Percentiles rank a stretch among this genome's conserved stretches.
Conservation (phyloP, 306 rosid genomes). For the Vicia faba region DNA sequence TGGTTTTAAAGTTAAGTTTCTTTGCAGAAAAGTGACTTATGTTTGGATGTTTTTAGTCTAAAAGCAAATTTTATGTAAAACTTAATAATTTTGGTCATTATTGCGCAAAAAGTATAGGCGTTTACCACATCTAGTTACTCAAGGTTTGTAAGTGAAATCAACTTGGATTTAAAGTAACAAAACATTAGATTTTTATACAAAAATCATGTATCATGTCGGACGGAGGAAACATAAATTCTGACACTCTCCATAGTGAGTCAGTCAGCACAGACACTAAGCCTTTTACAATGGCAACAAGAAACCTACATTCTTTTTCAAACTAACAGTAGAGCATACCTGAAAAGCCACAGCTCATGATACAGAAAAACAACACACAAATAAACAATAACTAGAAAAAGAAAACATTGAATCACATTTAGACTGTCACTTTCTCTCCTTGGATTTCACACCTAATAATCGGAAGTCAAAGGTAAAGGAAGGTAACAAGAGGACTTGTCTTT, state of each 20-base stretch:
- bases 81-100: not conserved
- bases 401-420: not conserved
- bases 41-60: not conserved
- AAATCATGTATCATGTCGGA: not conserved
- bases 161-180: not conserved
- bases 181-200: not conserved
- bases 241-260: not conserved
- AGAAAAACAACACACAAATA: not conserved
- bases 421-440: slow-evolving; percentile 39
- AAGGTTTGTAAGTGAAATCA: not conserved
- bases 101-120: not conserved
- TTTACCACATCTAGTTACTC: not conserved
- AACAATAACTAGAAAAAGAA: not conserved
- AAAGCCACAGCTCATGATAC: slow-evolving; percentile 20
- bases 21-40: not conserved
- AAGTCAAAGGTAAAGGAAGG: slow-evolving; percentile 15
- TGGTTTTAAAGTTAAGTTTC: not conserved
- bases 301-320: not conserved
- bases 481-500: slow-evolving; percentile 42
- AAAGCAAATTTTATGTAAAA: not conserved
- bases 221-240: not conserved
- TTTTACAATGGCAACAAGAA: not conserved
- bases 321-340: slow-evolving; percentile 5
- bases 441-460: slow-evolving; percentile 36
- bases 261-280: not conserved